Conservation (phyloP, 1,284 basidiomycete genomes). For the Ganoderma leucocontextum region DNA sequence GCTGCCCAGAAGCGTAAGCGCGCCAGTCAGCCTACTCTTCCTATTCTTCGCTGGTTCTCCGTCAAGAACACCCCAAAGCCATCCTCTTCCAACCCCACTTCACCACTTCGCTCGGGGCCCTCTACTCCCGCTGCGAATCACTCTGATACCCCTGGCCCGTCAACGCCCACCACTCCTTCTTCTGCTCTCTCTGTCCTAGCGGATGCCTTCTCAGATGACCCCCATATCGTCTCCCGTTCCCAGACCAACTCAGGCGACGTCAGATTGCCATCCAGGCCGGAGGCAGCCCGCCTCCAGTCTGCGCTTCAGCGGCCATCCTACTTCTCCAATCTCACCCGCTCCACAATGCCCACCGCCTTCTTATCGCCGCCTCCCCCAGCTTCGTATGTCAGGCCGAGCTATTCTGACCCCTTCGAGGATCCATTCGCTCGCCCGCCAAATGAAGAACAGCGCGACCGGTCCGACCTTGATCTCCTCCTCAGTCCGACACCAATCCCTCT, state of each 20-base stretch:
- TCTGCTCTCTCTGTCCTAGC: conserved; percentile 40
- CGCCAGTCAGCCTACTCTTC: conserved; percentile 35
- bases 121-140: conserved; percentile 30
- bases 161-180: conserved; percentile 39
- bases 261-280: conserved; percentile 48
- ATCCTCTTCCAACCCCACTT: conserved; percentile 36
- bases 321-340: conserved; percentile 66
- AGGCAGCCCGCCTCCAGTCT: conserved; percentile 57
- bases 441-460: conserved; percentile 28
- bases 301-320: conserved; percentile 54
- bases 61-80: conserved; percentile 34
- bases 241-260: conserved; percentile 26
- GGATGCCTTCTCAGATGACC: conserved; percentile 54
- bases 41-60: conserved; percentile 61
- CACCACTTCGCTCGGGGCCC: conserved; percentile 39
- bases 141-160: conserved; percentile 34
- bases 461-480: conserved; percentile 41
- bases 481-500: conserved; percentile 41
- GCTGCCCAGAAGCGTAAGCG: conserved; percentile 27
- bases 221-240: conserved; percentile 39
- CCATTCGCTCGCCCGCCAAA: conserved; percentile 27
- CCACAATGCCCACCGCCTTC: conserved; percentile 71
- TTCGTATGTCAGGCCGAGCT: conserved; percentile 28
- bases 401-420: conserved; percentile 45
- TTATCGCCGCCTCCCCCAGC: conserved; percentile 46